phyloP scores from a whole-genome alignment of 2,329 filamentous ascomycete species.

The Beauveria sp. region DNA sequence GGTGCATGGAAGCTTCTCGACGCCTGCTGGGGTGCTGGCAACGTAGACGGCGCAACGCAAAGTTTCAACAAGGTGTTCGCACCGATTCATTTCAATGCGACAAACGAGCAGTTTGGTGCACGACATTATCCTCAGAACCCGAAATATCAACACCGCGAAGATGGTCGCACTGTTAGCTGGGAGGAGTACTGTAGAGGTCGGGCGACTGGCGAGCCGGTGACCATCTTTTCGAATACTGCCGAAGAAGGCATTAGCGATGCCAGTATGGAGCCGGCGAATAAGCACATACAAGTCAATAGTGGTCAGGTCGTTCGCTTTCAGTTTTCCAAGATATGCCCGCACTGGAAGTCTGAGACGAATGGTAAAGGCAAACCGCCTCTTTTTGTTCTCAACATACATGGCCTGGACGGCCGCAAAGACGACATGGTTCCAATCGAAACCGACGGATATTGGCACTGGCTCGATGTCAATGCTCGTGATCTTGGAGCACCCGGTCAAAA shows the following conservation, averaged over 20 bases:
- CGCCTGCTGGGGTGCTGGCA: constrained; percentile 85
- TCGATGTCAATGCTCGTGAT: constrained; percentile 60
- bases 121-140: constrained; percentile 70
- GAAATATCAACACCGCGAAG: constrained; percentile 63
- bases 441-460: constrained; percentile 76
- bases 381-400: constrained; percentile 61
- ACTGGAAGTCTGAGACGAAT: constrained; percentile 69
- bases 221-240: constrained; percentile 36
- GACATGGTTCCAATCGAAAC: constrained; percentile 65
- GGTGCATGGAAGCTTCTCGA: constrained; percentile 90
- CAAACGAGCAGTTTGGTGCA: constrained; percentile 74
- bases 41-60: constrained; percentile 40
- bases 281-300: constrained; percentile 52
- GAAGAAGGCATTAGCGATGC: constrained; percentile 47
- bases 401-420: constrained; percentile 57
- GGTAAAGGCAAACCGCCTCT: constrained; percentile 59
- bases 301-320: constrained; percentile 62
- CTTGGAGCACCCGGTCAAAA: constrained; percentile 64
- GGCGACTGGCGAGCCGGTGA: constrained; percentile 38
- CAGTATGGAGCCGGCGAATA: constrained; percentile 48
- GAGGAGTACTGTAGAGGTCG: constrained; percentile 72
- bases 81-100: constrained; percentile 49
- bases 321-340: constrained; percentile 70
- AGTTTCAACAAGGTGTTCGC: constrained; percentile 45
- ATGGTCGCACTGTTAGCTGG: constrained; percentile 64